phyloP scores from a whole-genome alignment of 2,329 filamentous ascomycete species.

The Fusarium floridanum region DNA sequence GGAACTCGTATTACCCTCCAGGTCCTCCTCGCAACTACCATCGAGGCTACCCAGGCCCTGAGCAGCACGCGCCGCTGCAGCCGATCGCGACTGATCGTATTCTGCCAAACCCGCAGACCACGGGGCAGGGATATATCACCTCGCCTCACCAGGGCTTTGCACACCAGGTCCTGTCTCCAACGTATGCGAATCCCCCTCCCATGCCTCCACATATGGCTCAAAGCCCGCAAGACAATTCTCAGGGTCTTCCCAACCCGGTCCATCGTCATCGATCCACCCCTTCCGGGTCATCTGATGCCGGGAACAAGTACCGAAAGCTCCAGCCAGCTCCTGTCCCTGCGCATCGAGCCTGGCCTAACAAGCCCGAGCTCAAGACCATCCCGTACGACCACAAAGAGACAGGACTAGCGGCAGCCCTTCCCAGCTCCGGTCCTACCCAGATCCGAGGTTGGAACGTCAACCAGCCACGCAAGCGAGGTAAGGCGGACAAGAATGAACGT shows the following conservation, averaged over 20 bases:
- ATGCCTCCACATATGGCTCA: slow-evolving; percentile 50
- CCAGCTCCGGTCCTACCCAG: slow-evolving; percentile 66
- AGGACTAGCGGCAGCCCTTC: slow-evolving; percentile 66
- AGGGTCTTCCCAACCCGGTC: slow-evolving; percentile 47
- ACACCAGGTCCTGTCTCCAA: slow-evolving; percentile 53
- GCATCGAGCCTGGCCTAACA: slow-evolving; percentile 61
- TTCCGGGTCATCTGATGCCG: slow-evolving; percentile 55
- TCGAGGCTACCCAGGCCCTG: slow-evolving; percentile 49
- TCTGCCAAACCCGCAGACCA: slow-evolving; percentile 51
- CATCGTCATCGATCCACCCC: slow-evolving; percentile 55
- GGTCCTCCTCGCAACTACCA: slow-evolving; percentile 50
- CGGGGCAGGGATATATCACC: slow-evolving; percentile 50
- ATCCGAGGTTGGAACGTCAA: slow-evolving; percentile 70
- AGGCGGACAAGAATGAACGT: slow-evolving; percentile 51
- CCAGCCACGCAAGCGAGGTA: slow-evolving; percentile 54
- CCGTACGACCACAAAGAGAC: slow-evolving; percentile 73
- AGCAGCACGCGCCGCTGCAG: slow-evolving; percentile 49
- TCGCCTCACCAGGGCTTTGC: slow-evolving; percentile 51
- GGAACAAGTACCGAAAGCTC: slow-evolving; percentile 68
- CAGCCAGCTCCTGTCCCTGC: slow-evolving; percentile 69
- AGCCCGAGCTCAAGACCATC: slow-evolving; percentile 69
- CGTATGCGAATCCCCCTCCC: slow-evolving; percentile 50
- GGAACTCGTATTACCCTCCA: slow-evolving; percentile 49
- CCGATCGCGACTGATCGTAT: slow-evolving; percentile 50
- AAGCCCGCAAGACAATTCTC: slow-evolving; percentile 52